Percentiles rank a stretch among this genome's conserved stretches.
These are phyloP conservation scores for Babesia gibsoni DNA, from an alignment of 169 alveolate genomes.

Conservation along the genomic window DNA sequence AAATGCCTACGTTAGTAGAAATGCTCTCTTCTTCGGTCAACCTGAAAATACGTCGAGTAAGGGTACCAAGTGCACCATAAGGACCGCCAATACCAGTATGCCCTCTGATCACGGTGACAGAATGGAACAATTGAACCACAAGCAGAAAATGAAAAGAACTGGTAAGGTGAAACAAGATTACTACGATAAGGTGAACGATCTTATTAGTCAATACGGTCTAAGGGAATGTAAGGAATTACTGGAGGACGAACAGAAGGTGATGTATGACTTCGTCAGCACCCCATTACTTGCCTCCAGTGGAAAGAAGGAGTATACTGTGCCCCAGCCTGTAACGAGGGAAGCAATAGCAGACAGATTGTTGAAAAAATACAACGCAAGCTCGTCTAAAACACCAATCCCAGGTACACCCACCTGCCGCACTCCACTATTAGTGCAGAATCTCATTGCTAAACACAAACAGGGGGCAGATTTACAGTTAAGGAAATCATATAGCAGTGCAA, in stretches of 20 bases:
- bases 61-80: constrained; percentile 17
- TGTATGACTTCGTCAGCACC: constrained; percentile 64
- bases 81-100: constrained; percentile 52
- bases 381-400: constrained; percentile 20
- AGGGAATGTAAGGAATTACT: constrained; percentile 43
- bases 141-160: constrained; percentile 36
- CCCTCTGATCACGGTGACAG: constrained; percentile 48
- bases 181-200: constrained; percentile 57
- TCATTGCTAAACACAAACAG: constrained; percentile 52
- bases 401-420: constrained; percentile 21
- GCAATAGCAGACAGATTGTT: constrained; percentile 57
- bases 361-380: constrained; percentile 20
- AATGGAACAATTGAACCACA: constrained; percentile 27
- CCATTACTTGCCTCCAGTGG: constrained; percentile 42
- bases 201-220: constrained; percentile 57
- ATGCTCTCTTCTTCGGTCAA: constrained; percentile 43
- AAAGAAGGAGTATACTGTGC: constrained; percentile 55
- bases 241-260: constrained; percentile 17
- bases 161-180: constrained; percentile 22
- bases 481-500: constrained; percentile 31
- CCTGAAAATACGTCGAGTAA: not conserved
- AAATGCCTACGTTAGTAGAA: constrained; percentile 47
- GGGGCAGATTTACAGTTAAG: constrained; percentile 45
- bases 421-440: constrained; percentile 45
- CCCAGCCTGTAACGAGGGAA: constrained; percentile 62